Conservation (phyloP, 805 yeast genomes). For the Candida coquimbonensis region DNA sequence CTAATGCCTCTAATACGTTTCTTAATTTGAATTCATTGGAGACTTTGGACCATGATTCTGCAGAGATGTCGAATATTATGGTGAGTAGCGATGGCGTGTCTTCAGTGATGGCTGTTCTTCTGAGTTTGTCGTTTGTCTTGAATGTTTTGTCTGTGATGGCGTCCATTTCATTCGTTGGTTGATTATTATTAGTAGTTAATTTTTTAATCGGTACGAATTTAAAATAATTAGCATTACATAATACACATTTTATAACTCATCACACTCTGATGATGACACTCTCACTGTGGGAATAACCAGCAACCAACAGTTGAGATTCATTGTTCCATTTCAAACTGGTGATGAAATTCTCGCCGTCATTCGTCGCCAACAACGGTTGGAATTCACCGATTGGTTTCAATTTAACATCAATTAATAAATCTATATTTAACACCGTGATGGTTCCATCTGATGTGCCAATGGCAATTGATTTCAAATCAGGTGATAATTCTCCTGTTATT, state of each 20-base stretch:
- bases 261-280: background rate
- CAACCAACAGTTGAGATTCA: background rate
- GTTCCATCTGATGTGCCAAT: conserved; percentile 63
- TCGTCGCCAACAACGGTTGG: conserved; percentile 10
- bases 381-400: conserved; percentile 19
- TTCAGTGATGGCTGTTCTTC: conserved; percentile 29
- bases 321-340: conserved; percentile 5
- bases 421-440: conserved; percentile 45
- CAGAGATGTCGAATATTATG: conserved; percentile 71
- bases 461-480: conserved; percentile 41
- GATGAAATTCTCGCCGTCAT: conserved; percentile 1
- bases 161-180: conserved; percentile 51
- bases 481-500: conserved; percentile 45
- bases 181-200: too few relatives aligned
- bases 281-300: conserved; percentile 1
- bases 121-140: conserved; percentile 16
- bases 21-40: conserved; percentile 23
- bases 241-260: background rate
- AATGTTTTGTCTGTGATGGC: conserved; percentile 59
- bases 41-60: conserved; percentile 39
- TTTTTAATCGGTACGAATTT: too few relatives aligned
- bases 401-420: conserved; percentile 9
- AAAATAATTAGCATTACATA: background rate
- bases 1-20: conserved; percentile 49
- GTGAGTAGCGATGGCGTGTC: conserved; percentile 76